phyloP scores from a whole-genome alignment of 2,329 filamentous ascomycete genomes.

The Phialophora macrospora region DNA sequence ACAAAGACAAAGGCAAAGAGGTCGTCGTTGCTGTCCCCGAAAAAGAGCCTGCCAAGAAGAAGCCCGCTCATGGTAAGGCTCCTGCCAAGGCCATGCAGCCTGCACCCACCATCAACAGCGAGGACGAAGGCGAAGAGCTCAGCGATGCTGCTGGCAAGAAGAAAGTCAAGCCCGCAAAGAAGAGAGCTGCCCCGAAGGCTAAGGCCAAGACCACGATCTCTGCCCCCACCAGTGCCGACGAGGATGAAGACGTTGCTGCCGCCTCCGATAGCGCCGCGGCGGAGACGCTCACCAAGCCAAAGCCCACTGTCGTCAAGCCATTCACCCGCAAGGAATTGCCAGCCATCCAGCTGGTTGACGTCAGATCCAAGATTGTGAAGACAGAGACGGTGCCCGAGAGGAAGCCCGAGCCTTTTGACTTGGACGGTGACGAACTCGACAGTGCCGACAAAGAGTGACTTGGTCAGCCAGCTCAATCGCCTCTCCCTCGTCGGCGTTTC shows the following conservation, averaged over 20 bases:
- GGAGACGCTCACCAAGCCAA: too few relatives aligned
- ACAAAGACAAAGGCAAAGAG: not conserved
- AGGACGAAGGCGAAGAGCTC: not conserved
- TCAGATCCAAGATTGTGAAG: not conserved
- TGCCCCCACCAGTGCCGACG: not conserved
- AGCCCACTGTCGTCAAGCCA: too few relatives aligned
- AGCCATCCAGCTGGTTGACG: too few relatives aligned
- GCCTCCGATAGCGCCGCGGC: too few relatives aligned
- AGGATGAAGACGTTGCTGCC: not conserved
- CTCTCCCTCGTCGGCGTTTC: not conserved
- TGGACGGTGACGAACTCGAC: not conserved
- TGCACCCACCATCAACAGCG: not conserved
- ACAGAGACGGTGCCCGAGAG: not conserved
- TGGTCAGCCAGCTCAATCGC: not conserved
- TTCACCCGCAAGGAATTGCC: too few relatives aligned
- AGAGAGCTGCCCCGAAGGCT: not conserved
- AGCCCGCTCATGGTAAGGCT: not conserved
- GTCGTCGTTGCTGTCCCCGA: not conserved
- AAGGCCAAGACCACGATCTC: not conserved
- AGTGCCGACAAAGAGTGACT: not conserved
- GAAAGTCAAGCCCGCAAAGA: not conserved
- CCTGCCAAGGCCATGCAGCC: not conserved
- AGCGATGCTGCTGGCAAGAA: not conserved
- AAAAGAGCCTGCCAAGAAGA: conserved; percentile 3
- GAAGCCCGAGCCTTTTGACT: not conserved